Percentiles rank a stretch among this genome's conserved stretches.
These are phyloP conservation scores for Chrysoporthe puriensis DNA, from an alignment of 2,329 filamentous ascomycete genomes.

Conservation along the genomic window DNA sequence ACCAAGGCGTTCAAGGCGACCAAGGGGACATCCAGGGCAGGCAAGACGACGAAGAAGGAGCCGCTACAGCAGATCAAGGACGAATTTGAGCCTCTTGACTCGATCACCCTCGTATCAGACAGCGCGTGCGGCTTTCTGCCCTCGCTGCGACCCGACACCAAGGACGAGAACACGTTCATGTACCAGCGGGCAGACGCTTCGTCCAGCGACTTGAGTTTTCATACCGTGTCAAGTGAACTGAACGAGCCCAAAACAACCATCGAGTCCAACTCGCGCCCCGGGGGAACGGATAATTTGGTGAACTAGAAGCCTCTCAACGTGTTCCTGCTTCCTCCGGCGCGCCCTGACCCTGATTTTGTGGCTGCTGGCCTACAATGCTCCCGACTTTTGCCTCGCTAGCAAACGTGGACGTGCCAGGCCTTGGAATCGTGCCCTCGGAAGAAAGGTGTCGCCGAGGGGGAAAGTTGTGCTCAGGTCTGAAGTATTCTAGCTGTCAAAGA, in stretches of 20 bases:
- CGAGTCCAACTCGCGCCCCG: slow-evolving; percentile 48
- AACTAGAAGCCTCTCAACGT: slow-evolving; percentile 32
- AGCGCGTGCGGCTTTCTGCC: slow-evolving; percentile 29
- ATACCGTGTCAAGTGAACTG: slow-evolving; percentile 27
- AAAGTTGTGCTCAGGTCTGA: not conserved
- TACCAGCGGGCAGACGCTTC: slow-evolving; percentile 24
- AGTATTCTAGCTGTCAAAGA: not conserved
- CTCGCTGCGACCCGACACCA: slow-evolving; percentile 34
- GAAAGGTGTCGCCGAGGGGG: not conserved
- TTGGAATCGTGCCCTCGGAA: not conserved
- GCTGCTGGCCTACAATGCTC: not conserved
- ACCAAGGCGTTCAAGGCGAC: slow-evolving; percentile 50
- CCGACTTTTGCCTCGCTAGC: not conserved
- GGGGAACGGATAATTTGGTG: slow-evolving; percentile 45
- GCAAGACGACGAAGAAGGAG: slow-evolving; percentile 30
- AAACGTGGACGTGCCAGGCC: not conserved
- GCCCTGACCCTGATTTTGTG: not conserved
- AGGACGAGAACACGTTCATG: slow-evolving; percentile 30
- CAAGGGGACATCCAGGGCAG: slow-evolving; percentile 39
- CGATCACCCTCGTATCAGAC: slow-evolving; percentile 31
- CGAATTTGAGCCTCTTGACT: slow-evolving; percentile 32
- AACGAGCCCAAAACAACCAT: slow-evolving; percentile 41
- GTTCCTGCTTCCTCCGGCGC: slow-evolving; percentile 5
- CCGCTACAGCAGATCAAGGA: slow-evolving; percentile 32
- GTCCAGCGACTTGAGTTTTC: slow-evolving; percentile 25